Base-by-base conservation (phyloP, 495 filamentous ascomycete species). In the Thozetella sp. region DNA sequence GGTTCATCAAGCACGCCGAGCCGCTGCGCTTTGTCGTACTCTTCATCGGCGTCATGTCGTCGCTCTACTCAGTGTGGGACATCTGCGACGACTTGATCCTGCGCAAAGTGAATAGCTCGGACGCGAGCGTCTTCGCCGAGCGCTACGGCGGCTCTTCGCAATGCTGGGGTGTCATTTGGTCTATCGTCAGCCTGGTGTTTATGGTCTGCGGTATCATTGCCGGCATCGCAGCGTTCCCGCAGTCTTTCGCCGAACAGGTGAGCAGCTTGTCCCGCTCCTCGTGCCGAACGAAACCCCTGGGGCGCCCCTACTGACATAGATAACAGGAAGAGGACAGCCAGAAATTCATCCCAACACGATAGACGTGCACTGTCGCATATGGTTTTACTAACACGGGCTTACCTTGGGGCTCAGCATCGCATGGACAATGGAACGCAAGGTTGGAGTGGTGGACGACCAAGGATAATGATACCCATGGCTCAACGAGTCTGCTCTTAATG, bases 11-110 rank as follows among this genome's bases (percentile, higher is more conserved):
- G 2, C 87, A 91, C 68, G 90, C 85, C 0, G 87, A 91, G 74
- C 79, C 89, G 26, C 66, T 93, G 72, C 73, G 87, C 70, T 93
- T 87, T 72, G 82, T 92, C 25, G 88, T 93, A 67, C 80, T 93
- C 26, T 93, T 93, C 63, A 92, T 93, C 57, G 90, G 89, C 17
- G 89, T 93, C 53, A 93, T 93, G 90, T 86, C 82, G 22, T 83
- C 81, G 15, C 78, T 92, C 12, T 93, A 93, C 66, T 90, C 86
- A 62, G 90, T 90, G 25, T 93, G 90, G 90, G 90, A 93, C 84
- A 93, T 93, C 70, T 93, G 90, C 69, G 90, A 93, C 59, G 90
- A 93, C 60, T 78, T 93, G n/a, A 92, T 93, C 66, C 77, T 93
- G 2, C 84, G 90, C 54, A 93, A 93, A 75, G 89, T 92, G 52